Percentiles rank a stretch among this genome's conserved stretches.
Evolutionary conservation across 1,139 yeast genomes (phyloP).

Genomic region (Candida tropicalis): DNA sequence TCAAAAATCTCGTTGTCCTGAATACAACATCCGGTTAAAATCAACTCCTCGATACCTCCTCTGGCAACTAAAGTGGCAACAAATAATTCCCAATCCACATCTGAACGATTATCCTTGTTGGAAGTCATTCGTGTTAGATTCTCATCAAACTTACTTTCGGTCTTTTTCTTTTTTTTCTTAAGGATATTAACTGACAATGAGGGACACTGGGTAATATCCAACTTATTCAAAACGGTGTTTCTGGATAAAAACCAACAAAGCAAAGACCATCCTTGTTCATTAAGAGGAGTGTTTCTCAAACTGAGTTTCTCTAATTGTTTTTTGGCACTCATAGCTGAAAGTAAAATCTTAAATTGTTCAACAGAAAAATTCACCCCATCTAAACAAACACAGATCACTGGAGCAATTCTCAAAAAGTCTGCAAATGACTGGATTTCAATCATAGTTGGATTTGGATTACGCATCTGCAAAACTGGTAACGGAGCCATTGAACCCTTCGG

Average conservation of each 20-base stretch:
- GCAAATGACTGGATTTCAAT: conserved; percentile 75
- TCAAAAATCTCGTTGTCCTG: conserved; percentile 55
- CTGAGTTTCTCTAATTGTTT: conserved; percentile 66
- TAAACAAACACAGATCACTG: conserved; percentile 64
- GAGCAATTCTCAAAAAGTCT: conserved; percentile 75
- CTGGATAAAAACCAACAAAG: conserved; percentile 71
- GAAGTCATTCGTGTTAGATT: conserved; percentile 56
- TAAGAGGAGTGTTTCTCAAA: conserved; percentile 69
- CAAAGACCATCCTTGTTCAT: conserved; percentile 69
- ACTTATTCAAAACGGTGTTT: conserved; percentile 53
- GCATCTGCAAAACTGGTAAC: conserved; percentile 60
- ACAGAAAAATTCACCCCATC: conserved; percentile 69
- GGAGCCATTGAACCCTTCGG: conserved; percentile 73
- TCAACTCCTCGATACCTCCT: conserved; percentile 73
- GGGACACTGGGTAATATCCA: conserved; percentile 76
- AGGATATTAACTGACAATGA: conserved; percentile 58
- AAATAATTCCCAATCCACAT: conserved; percentile 75
- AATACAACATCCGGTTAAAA: conserved; percentile 74
- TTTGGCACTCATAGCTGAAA: conserved; percentile 64
- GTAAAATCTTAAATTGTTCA: conserved; percentile 64
- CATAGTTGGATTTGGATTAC: conserved; percentile 75
- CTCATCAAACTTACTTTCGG: conserved; percentile 26
- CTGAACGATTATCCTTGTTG: conserved; percentile 60
- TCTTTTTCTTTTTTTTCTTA: conserved; percentile 36
- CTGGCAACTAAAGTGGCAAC: conserved; percentile 69